Percentiles rank a stretch among this genome's conserved stretches.
These are phyloP conservation scores for Sporopachydermia quercuum DNA, from an alignment of 805 yeast species.

Conservation along the genomic window DNA sequence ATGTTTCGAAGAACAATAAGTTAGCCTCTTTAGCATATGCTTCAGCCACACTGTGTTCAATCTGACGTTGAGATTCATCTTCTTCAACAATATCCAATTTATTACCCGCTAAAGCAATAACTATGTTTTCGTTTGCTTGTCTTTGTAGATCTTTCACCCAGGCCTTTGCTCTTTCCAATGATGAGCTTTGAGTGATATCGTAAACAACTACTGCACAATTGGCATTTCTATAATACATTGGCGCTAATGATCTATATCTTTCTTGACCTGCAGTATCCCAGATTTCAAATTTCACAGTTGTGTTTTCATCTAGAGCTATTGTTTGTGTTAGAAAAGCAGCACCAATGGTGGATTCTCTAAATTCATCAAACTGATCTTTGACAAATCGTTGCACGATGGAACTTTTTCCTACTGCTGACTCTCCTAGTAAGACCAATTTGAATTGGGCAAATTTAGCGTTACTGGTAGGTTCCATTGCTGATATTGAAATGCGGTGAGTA, in stretches of 20 bases:
- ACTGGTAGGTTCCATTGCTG: slow-evolving; percentile 12
- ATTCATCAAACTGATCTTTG: slow-evolving; percentile 54
- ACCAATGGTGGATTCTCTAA: slow-evolving; percentile 90
- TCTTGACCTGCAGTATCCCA: slow-evolving; percentile 96
- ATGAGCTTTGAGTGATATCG: slow-evolving; percentile 52
- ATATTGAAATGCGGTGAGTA: too few relatives aligned
- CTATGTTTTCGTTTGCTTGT: slow-evolving; percentile 60
- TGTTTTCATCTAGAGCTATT: slow-evolving; percentile 32
- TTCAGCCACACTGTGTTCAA: slow-evolving; percentile 18
- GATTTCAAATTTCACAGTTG: slow-evolving; percentile 32
- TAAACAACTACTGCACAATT: slow-evolving; percentile 79
- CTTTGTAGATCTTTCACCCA: slow-evolving; percentile 90
- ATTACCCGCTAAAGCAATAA: slow-evolving; percentile 81
- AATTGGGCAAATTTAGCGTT: slow-evolving; percentile 31
- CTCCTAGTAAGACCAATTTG: slow-evolving; percentile 58
- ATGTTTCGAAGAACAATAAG: slow-evolving; percentile 20
- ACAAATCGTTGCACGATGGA: slow-evolving; percentile 26
- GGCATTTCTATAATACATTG: slow-evolving; percentile 72
- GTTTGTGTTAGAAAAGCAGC: slow-evolving; percentile 92
- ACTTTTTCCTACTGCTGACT: slow-evolving; percentile 3
- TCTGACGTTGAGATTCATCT: slow-evolving; percentile 12
- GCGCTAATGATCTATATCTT: slow-evolving; percentile 67
- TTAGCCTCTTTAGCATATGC: slow-evolving; percentile 36
- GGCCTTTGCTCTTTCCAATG: slow-evolving; percentile 61
- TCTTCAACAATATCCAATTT: slow-evolving; percentile 49